phyloP scores from a whole-genome alignment of 2,329 filamentous ascomycete species.

The Akanthomyces lecanii region DNA sequence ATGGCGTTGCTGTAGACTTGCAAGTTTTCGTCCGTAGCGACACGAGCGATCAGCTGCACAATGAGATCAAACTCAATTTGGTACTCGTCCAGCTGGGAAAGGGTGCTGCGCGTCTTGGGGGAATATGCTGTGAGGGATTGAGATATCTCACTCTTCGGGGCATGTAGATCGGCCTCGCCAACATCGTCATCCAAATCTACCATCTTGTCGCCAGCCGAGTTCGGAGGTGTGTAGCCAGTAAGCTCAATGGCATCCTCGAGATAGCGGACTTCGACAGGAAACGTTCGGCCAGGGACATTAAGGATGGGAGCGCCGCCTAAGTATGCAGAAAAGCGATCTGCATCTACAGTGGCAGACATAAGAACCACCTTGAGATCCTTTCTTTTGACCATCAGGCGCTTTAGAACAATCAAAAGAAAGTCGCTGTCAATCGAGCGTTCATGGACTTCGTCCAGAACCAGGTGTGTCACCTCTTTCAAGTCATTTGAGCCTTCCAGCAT shows the following conservation, averaged over 20 bases:
- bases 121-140: constrained; percentile 71
- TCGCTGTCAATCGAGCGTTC: constrained; percentile 96
- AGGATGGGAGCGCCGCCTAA: constrained; percentile 80
- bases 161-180: constrained; percentile 41
- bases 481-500: constrained; percentile 92
- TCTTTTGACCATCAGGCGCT: constrained; percentile 70
- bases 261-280: constrained; percentile 82
- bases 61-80: constrained; percentile 87
- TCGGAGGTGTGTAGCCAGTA: constrained; percentile 64
- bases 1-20: constrained; percentile 79
- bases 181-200: constrained; percentile 61
- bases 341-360: constrained; percentile 97
- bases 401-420: constrained; percentile 87
- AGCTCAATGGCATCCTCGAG: constrained; percentile 90
- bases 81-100: constrained; percentile 83
- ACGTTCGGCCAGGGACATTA: constrained; percentile 88
- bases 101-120: constrained; percentile 65
- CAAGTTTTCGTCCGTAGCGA: constrained; percentile 66
- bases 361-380: constrained; percentile 87
- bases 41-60: constrained; percentile 69
- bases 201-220: constrained; percentile 45
- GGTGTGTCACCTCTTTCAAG: constrained; percentile 82
- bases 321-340: constrained; percentile 85
- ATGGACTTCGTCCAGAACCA: constrained; percentile 96
- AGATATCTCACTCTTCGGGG: constrained; percentile 53